A percentile compares a stretch with the other conserved stretches of the same genome.
Conservation (phyloP, 106 monocot species). For the Platanthera guangdongensis region DNA sequence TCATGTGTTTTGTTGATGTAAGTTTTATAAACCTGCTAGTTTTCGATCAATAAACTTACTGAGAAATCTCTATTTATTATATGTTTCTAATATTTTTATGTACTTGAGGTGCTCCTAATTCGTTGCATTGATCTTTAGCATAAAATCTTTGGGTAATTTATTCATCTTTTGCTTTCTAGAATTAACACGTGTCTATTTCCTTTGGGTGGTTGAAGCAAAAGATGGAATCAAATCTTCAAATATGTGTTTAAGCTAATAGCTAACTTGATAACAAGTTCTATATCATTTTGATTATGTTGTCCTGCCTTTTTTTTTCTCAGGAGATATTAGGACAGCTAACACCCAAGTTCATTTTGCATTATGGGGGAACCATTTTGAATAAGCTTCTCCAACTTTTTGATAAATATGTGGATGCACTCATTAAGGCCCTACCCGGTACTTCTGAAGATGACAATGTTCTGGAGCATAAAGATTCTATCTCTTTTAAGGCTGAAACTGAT, state of each 20-base stretch:
- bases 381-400: constrained; percentile 72
- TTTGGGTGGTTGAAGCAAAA: not conserved
- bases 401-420: constrained; percentile 67
- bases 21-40: constrained; percentile 6
- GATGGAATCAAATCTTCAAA: not conserved
- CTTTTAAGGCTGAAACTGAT: constrained; percentile 75
- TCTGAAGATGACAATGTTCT: constrained; percentile 66
- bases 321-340: constrained; percentile 82
- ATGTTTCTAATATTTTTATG: not conserved
- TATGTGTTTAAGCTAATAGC: not conserved
- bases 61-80: not conserved
- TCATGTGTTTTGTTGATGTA: constrained; percentile 80
- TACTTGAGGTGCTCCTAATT: not conserved
- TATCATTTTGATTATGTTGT: not conserved
- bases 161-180: not conserved
- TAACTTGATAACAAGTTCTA: not conserved
- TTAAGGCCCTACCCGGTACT: constrained; percentile 60
- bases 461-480: constrained; percentile 44
- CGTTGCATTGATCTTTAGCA: not conserved
- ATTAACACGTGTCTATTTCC: not conserved
- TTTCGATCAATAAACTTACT: not conserved
- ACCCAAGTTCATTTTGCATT: constrained; percentile 61
- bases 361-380: constrained; percentile 68
- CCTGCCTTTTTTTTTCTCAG: constrained; percentile 35
- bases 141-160: not conserved